Conservation (phyloP, 2,329 filamentous ascomycete species). For the Anisogramma anomala region DNA sequence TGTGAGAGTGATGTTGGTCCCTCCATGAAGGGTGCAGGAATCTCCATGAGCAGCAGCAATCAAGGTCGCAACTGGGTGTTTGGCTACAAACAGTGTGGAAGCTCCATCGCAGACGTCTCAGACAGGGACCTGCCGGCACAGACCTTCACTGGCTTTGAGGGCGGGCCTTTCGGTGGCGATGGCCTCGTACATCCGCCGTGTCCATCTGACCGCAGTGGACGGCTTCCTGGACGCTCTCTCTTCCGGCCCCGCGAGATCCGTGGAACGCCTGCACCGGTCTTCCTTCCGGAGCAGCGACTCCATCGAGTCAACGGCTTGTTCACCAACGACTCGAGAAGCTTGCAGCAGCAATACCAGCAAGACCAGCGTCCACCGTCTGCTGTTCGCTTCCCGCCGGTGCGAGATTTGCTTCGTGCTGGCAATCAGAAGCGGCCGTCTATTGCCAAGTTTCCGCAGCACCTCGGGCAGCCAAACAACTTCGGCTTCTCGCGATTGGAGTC, state of each 20-base stretch:
- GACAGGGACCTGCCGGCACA: slow-evolving; percentile 16
- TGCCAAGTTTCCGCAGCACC: not conserved
- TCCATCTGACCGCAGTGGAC: not conserved
- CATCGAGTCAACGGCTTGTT: slow-evolving; percentile 24
- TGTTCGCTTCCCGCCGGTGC: not conserved
- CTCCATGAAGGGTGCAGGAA: slow-evolving; percentile 5
- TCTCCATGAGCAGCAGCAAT: not conserved
- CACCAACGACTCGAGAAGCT: slow-evolving; percentile 14
- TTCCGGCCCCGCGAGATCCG: slow-evolving; percentile 8
- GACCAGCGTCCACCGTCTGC: not conserved
- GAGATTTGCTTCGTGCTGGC: not conserved
- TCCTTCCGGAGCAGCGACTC: slow-evolving; percentile 21
- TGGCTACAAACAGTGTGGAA: slow-evolving; percentile 10
- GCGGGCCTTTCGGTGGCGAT: not conserved
- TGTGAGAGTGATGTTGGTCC: slow-evolving; percentile 7
- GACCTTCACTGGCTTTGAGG: not conserved
- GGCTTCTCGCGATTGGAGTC: not conserved
- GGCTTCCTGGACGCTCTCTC: slow-evolving; percentile 12
- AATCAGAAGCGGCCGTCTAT: not conserved
- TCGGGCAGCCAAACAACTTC: not conserved
- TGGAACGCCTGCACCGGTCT: slow-evolving; percentile 14
- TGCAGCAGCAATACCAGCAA: not conserved
- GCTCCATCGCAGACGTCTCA: slow-evolving; percentile 17
- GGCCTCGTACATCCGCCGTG: slow-evolving; percentile 12
- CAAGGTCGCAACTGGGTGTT: not conserved